phyloP scores from a whole-genome alignment of 805 yeast genomes.

The Candida tallmaniae region DNA sequence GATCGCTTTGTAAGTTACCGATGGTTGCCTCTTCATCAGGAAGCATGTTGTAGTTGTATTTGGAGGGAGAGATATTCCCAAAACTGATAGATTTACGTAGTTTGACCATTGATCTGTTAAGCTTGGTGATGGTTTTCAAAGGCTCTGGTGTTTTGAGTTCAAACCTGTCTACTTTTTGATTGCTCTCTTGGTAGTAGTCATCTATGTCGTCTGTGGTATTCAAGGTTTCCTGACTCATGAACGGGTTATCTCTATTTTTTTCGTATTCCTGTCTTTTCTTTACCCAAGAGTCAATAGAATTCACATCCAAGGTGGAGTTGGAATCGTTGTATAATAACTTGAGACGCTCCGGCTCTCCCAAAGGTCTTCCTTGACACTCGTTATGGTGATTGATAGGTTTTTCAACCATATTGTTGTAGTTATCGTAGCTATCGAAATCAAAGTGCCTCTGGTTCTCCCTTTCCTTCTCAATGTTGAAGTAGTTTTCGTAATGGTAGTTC shows the following conservation, averaged over 20 bases:
- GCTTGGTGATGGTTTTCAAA: conserved; percentile 9
- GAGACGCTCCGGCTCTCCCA: background rate
- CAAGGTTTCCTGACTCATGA: conserved; percentile 12
- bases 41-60: conserved; percentile 4
- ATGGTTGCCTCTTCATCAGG: conserved; percentile 12
- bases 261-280: conserved; percentile 47
- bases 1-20: conserved; percentile 3
- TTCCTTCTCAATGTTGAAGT: conserved; percentile 16
- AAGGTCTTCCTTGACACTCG: too few relatives aligned
- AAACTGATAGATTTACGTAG: conserved; percentile 14
- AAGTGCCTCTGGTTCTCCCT: conserved; percentile 10
- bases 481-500: conserved; percentile 29
- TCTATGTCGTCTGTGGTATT: conserved; percentile 3
- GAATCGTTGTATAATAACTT: conserved; percentile 21
- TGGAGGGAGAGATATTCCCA: conserved; percentile 9
- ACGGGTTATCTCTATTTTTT: conserved; percentile 17
- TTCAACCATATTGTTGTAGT: too few relatives aligned
- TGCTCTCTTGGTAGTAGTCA: background rate
- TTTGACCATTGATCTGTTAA: conserved; percentile 12
- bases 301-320: conserved; percentile 38
- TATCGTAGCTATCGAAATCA: background rate
- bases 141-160: conserved; percentile 10
- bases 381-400: conserved; percentile 1
- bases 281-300: conserved; percentile 51
- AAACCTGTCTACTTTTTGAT: background rate